Conservation (phyloP, 2,329 filamentous ascomycete species). For the Paracorniculantispora psalliotae region DNA sequence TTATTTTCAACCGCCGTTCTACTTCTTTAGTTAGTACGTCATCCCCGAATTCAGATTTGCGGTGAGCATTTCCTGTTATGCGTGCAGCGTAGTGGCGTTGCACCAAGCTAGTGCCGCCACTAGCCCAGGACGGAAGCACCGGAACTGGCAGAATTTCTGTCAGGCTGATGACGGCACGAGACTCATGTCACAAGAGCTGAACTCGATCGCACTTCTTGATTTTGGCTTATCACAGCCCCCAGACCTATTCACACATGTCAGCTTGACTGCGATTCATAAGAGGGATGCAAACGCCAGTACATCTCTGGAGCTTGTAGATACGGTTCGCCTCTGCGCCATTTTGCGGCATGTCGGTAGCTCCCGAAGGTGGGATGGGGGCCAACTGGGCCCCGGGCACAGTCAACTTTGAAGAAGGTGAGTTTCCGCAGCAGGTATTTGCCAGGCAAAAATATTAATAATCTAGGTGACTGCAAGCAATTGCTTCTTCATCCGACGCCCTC, state of each 20-base stretch:
- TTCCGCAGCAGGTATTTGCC: neutral
- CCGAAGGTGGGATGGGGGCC: neutral
- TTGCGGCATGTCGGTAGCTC: neutral
- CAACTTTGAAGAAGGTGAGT: slow-evolving; percentile 2
- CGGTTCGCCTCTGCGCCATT: neutral
- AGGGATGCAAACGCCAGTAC: neutral
- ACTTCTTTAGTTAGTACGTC: no score
- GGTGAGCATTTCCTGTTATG: neutral
- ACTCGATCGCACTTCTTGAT: neutral
- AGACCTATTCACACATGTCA: neutral
- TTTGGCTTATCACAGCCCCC: neutral
- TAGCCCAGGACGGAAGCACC: neutral
- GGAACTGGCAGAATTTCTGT: neutral
- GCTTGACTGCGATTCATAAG: no score
- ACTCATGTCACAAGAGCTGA: neutral
- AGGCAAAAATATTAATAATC: neutral
- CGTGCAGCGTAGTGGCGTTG: no score
- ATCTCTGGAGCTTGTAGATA: neutral
- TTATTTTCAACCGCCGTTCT: no score
- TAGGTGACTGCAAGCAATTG: slow-evolving; percentile 11
- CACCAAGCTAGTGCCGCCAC: neutral
- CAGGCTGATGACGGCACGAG: slow-evolving; percentile 1
- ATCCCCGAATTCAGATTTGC: neutral
- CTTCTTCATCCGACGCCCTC: slow-evolving; percentile 20
- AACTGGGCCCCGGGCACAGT: slow-evolving; percentile 7